Conservation (phyloP, 345 rosid species). For the Boechera stricta region DNA sequence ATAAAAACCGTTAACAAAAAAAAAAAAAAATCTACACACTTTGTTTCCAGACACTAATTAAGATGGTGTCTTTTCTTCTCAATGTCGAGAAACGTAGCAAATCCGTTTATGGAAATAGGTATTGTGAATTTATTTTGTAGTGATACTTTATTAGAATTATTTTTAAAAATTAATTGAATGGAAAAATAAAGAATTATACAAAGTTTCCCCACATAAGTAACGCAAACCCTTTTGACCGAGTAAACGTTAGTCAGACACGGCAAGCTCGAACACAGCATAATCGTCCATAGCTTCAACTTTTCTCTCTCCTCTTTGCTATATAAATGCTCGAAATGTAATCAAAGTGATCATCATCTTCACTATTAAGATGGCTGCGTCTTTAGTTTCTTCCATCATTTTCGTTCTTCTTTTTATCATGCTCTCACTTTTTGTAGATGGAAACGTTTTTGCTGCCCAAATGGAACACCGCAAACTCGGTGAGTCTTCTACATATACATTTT, state of each 20-base stretch:
- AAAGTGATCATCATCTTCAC: not conserved
- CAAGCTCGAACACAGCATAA: not conserved
- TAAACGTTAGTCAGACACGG: not conserved
- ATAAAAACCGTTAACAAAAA: too few species aligned
- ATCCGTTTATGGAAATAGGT: not conserved
- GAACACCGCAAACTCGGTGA: slow-evolving; percentile 21
- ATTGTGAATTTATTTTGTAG: not conserved
- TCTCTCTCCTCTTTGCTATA: not conserved
- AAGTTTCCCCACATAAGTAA: not conserved
- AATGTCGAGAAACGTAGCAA: not conserved
- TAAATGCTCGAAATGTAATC: not conserved
- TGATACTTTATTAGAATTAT: not conserved
- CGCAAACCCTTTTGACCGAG: not conserved
- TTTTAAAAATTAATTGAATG: not conserved
- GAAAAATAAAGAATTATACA: not conserved
- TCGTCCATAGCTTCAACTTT: not conserved
- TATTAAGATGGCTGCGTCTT: not conserved
- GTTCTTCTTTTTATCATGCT: not conserved
- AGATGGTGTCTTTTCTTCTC: not conserved
- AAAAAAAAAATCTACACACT: too few species aligned
- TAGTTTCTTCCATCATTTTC: slow-evolving; percentile 22
- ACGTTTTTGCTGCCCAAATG: slow-evolving; percentile 7
- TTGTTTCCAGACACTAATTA: not conserved
- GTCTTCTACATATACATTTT: not conserved
- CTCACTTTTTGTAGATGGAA: not conserved